phyloP scores from a whole-genome alignment of 495 filamentous ascomycete genomes.

The Platismatia glauca region DNA sequence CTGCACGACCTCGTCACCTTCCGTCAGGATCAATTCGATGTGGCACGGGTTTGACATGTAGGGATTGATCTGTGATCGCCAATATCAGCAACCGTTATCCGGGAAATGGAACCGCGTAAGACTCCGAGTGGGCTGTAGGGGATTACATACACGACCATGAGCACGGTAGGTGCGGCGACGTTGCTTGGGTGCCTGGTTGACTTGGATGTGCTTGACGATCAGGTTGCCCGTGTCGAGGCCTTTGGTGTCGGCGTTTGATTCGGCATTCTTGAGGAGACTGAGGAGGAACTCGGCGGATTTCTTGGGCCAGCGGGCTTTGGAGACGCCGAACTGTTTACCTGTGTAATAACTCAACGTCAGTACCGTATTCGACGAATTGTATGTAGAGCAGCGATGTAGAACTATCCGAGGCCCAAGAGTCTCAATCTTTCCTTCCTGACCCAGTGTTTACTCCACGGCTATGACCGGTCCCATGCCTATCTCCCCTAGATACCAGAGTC shows the following conservation, averaged over 20 bases:
- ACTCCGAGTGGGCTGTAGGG: neutral
- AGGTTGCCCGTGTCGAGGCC: slow-evolving; percentile 96
- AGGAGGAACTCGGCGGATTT: slow-evolving; percentile 98
- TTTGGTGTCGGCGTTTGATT: slow-evolving; percentile 98
- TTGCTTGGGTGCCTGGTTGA: slow-evolving; percentile 99
- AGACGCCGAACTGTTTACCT: slow-evolving; percentile 98
- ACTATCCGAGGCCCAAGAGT: neutral
- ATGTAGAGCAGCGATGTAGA: neutral
- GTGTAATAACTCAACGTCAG: slow-evolving; percentile 5
- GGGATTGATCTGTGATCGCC: slow-evolving; percentile 72
- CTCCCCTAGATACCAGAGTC: neutral
- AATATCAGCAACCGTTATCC: neutral
- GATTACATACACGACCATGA: slow-evolving; percentile 87
- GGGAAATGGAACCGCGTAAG: neutral
- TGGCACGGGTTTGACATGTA: slow-evolving; percentile 99
- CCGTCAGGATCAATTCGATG: slow-evolving; percentile 98
- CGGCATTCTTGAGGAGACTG: slow-evolving; percentile 95
- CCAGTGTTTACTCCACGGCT: neutral
- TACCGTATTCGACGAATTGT: neutral
- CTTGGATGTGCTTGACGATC: slow-evolving; percentile 98
- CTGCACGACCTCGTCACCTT: slow-evolving; percentile 83
- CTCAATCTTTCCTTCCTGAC: neutral
- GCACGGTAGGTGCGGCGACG: slow-evolving; percentile 97
- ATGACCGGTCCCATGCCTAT: neutral
- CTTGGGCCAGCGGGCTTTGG: slow-evolving; percentile 93